Base-by-base conservation (phyloP, 208 protist genomes). In the Wallacemonas sp. region DNA sequence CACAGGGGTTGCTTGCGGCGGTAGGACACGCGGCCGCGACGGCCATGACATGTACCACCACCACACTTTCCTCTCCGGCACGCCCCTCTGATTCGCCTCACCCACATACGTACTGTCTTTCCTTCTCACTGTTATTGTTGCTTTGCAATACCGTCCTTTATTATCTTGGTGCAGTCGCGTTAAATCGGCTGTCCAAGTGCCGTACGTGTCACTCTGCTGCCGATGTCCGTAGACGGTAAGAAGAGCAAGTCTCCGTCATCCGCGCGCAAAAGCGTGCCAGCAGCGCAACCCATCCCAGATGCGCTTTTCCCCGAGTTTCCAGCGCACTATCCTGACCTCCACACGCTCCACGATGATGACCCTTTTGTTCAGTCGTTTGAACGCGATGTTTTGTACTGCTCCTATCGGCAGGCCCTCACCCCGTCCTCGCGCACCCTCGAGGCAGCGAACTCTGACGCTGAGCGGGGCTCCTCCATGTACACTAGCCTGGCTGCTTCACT, bases 231-330 rank as follows among this genome's bases (percentile, higher is more conserved):
- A 34, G 61, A 66, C 17, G 61, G 22, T 8, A 66, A 66, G 45
- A 66, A 57, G 36, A 46, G 6, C 9, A 66, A 66, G 34, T 45
- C 45, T 13, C 30, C 39, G 8, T 62, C 55, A 10, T 48, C 55
- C 22, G 34, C 55, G 27, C 29, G 45, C 26, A 66, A 52, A 57
- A 45, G 34, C 29, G 8, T 57, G 42, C 33, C 57, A 17, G 13
- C 22, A 3, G 30, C 42, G 44, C 61, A 32, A 3, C 17, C 6
- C 9, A 15, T 17, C 4, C 9, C 19, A 53, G 63, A 80, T 17
- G 24, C 21, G 3, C 66, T 80, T 2, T 60, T 85, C 19, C 79
- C 79, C 5, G 67, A 74, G 30, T 69, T 81, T 39, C 79, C 79
- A 19, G 2, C 73, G 5, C 76, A 79, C 41, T 78, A 78, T 38